Evolutionary conservation across 768 basidiomycete species (phyloP).

Genomic region (Trametes maxima): DNA sequence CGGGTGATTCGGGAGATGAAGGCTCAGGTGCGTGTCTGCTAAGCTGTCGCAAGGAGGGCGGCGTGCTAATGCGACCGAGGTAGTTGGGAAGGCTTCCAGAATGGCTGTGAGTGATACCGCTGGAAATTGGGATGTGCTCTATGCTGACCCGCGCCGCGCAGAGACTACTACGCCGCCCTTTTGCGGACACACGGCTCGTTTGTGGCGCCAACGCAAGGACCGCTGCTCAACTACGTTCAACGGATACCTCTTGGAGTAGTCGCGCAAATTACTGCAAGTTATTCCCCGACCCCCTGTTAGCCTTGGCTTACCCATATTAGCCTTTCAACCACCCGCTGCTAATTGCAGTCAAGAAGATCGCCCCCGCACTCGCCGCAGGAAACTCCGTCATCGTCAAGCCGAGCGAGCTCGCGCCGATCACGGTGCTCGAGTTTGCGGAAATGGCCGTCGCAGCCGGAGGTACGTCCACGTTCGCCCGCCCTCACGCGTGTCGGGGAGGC

Average conservation of each 20-base stretch:
- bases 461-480: conserved; percentile 33
- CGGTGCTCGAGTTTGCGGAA: conserved; percentile 75
- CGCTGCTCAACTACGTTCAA: conserved; percentile 75
- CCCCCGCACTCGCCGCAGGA: conserved; percentile 81
- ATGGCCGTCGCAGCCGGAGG: conserved; percentile 68
- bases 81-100: conserved; percentile 62
- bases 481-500: neutral
- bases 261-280: conserved; percentile 77
- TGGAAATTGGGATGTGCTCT: neutral
- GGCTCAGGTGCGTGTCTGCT: conserved; percentile 67
- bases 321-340: conserved; percentile 91
- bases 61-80: neutral
- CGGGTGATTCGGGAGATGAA: conserved; percentile 84
- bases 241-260: conserved; percentile 87
- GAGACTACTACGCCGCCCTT: conserved; percentile 78
- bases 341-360: conserved; percentile 88
- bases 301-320: conserved; percentile 37
- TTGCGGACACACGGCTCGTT: conserved; percentile 69
- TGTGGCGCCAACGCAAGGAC: conserved; percentile 79
- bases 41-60: too few species aligned
- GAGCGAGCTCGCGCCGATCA: conserved; percentile 81
- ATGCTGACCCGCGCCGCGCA: conserved; percentile 31
- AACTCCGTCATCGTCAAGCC: conserved; percentile 85
- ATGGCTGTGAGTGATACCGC: conserved; percentile 68
- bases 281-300: neutral